Base-by-base conservation (phyloP, 164 flowering plant species). In the Tetrastigma voinierianum region DNA sequence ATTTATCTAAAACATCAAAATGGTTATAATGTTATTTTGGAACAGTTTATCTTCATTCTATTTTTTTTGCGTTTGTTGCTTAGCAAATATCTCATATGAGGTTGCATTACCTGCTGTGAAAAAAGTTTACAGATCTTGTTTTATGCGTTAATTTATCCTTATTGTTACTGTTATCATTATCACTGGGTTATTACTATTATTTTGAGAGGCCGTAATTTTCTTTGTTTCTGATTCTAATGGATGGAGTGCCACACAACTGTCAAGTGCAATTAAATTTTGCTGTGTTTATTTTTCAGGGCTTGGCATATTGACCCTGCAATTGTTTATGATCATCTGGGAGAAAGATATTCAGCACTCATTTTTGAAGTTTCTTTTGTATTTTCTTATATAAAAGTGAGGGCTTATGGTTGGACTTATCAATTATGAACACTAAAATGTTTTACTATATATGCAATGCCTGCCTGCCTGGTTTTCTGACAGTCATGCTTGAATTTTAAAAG, bases 281-380 rank as follows among this genome's bases (percentile, higher is more conserved):
- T 74, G 15, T 18, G 46, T 65, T 61, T 24, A 18, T 12, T n/a
- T n/a, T 67, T 70, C 87, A 95, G n/a, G 97, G 99, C 88, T 95
- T 76, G 95, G 95, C 13, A 83, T 92, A 79, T 92, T 95, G 78
- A 84, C 88, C 97, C 99, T 14, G 57, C n/a, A 25, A 73, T 87
- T 65, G 98, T 95, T 15, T 95, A 95, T 83, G 94, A 90, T 69
- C 99, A 87, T 85, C 72, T 95, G 83, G 99, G 99, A 70, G 97
- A 95, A 74, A 92, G 90, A 72, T 92, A 67, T 78, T 95, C 99
- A 14, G 90, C 98, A 19, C 93, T 92, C 19, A 89, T 90, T 53
- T 80, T 92, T 65, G 98, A 97, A 74, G 92, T 46, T 60, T 90
- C 74, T 95, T 95, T 72, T 95, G 99, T 64, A 72, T 92, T 64